Evolutionary conservation across 805 yeast genomes (phyloP), one percentile per base, ranked within the genome.

Genomic region (Wickerhamomyces subpelliculosus): DNA sequence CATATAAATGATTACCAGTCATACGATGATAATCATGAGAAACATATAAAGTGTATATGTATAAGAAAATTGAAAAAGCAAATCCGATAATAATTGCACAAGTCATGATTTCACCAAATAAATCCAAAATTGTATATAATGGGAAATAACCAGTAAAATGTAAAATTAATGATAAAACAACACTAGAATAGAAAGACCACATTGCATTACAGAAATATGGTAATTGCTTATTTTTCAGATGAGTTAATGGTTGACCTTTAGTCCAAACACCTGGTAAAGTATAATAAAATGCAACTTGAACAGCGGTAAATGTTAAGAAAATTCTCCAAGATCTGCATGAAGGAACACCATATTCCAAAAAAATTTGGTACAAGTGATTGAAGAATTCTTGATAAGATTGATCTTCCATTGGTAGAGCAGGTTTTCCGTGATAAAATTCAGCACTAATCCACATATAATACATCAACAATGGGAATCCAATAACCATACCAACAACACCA

Each of bases 391-490:
- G 23, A 35, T 52, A 38, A 8, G 73, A 51, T 60, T 83, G 77
- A 35, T 65, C 78, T 4, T 58, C 68, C 0, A 58, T 55, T 4
- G 96, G 96, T 60, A 70, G 63, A 19, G 95, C 87, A 22, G 85
- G 70, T 35, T 65, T 54, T 2, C 96, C 96, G 45, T 67, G 67
- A 62, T 87, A 86, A 60, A 82, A 88, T 44, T 75, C 74, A 36
- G 93, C 90, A 52, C 87, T 73, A 38, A 90, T 79, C 94, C 96
- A 90, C 93, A 93, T 83, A 64, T 93, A 93, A 72, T 82, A 86
- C 98, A 93, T 93, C 55, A 93, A 69, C 34, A 81, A 55, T 8
- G 98, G 98, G 66, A 93, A 93, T 4, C 95, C 95, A 32, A 76
- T 57, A 80, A 90, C 76, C 97, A 93, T 90, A 7, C 89, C 90